phyloP scores from a whole-genome alignment of 176 grass and related monocot species.

The Elaeis guineensis region DNA sequence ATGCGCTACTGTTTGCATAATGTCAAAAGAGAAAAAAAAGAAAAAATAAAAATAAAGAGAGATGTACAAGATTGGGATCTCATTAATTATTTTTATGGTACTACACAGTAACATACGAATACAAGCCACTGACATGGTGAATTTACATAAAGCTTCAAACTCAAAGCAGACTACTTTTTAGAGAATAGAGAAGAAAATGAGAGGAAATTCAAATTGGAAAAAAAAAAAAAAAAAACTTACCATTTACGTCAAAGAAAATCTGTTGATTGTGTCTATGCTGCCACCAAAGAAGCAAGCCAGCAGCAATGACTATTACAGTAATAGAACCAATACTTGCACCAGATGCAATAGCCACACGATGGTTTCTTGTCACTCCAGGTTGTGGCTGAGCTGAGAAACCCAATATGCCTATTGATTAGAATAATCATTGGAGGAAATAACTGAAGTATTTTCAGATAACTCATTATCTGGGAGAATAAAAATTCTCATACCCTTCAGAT shows the following conservation, averaged over 20 bases:
- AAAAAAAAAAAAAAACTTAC: conserved; percentile 26
- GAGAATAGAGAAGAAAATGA: neutral
- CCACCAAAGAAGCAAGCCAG: conserved; percentile 21
- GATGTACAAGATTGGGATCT: no score
- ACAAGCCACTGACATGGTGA: no score
- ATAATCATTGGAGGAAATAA: neutral
- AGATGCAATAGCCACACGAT: conserved; percentile 30
- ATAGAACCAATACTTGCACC: conserved; percentile 9
- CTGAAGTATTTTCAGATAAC: no score
- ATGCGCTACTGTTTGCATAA: no score
- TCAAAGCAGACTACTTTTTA: no score
- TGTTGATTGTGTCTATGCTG: conserved; percentile 44
- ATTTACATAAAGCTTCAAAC: no score
- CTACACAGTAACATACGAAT: no score
- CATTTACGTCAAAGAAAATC: conserved; percentile 64
- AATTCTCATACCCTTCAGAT: conserved; percentile 19
- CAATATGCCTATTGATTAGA: conserved; percentile 14
- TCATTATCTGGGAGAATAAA: neutral
- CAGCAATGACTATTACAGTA: conserved; percentile 9
- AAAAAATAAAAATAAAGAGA: no score
- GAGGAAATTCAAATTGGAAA: neutral
- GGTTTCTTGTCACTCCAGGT: conserved; percentile 38
- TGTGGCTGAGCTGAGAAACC: conserved; percentile 54
- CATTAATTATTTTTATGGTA: no score
- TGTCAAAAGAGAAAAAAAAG: no score